Base-by-base conservation (phyloP, 2,329 filamentous ascomycete genomes). In the Plectosphaerella cucumerina region DNA sequence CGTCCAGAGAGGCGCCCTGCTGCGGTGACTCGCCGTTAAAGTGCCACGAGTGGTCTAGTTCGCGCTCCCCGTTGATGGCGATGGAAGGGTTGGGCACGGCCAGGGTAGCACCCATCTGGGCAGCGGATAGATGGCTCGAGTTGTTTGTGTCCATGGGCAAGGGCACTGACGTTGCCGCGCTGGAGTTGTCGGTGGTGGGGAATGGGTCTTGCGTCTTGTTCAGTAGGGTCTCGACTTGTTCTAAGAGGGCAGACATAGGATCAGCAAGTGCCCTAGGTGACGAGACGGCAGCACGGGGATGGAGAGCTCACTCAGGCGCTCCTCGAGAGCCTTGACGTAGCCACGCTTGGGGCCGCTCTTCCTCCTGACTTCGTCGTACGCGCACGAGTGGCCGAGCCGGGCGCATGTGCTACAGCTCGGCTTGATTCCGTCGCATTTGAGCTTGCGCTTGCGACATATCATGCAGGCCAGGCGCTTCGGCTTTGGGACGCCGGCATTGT, bases 391-490 rank as follows among this genome's bases (percentile, higher is more conserved):
- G 42, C 89, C 86, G 47, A 96, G 74, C n/a, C 92, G 80, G 31
- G 88, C 85, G 69, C 92, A 97, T 22, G 91, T 96, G 61, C 87
- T 90, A 66, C 92, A 96, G 59, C 87, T 90, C 20, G 92, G 92
- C 56, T 88, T 85, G 49, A 81, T 74, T 35, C 91, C 91, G 66
- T 97, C 92, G 69, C 92, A 97, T 70, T 88, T 87, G 59, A 97
- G 76, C 72, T 97, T 97, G 65, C 93, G 82, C 71, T 92, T 94
- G 61, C 93, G 81, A 66, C 94, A 99, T 56, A 97, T 85, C 64
- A 96, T 89, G 68, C 94, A 99, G 35, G 94, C 94, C 61, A 97
- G 88, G 59, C 93, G 84, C 76, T 97, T 97, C n/a, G 86, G 85
- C 62, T 89, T 89, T 47, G 88, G 86, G 20, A 90, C 76, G 60